A percentile compares a stretch with the other conserved stretches of the same genome.
phyloP scores from a whole-genome alignment of 108 stramenopile genomes.

The Skeletonema marinoi region DNA sequence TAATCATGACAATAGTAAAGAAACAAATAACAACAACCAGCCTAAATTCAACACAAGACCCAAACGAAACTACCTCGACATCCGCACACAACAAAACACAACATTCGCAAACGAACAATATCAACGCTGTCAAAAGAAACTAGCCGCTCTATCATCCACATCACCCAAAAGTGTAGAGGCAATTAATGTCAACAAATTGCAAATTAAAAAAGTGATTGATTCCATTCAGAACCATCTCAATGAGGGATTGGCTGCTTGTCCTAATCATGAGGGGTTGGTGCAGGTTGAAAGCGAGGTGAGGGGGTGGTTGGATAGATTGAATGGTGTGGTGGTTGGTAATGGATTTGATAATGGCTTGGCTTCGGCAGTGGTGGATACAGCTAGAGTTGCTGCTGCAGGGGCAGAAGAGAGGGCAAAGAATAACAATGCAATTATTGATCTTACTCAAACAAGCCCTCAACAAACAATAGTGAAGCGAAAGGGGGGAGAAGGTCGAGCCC shows the following conservation, averaged over 20 bases:
- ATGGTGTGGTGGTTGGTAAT: background rate
- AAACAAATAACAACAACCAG: background rate
- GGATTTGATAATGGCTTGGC: background rate
- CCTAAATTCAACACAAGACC: constrained; percentile 16
- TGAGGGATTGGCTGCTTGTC: constrained; percentile 44
- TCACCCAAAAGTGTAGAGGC: background rate
- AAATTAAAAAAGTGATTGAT: constrained; percentile 7
- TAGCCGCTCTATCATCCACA: background rate
- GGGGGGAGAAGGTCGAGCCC: constrained; percentile 28
- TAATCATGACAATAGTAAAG: background rate
- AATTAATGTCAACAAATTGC: background rate
- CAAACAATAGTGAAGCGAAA: background rate
- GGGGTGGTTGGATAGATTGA: constrained; percentile 1
- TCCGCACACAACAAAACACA: constrained; percentile 40
- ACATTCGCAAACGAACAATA: constrained; percentile 32
- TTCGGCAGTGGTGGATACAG: background rate
- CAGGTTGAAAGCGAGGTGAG: constrained; percentile 8
- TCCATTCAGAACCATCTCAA: constrained; percentile 6
- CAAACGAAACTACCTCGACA: constrained; percentile 27
- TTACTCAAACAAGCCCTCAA: background rate
- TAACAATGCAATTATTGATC: background rate
- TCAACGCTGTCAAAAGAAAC: constrained; percentile 4
- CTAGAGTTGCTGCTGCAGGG: background rate
- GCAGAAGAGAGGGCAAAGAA: background rate
- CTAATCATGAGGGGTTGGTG: constrained; percentile 27